These are phyloP conservation scores for Candida xyloterini DNA, from an alignment of 805 yeast species.

Conservation along the genomic window DNA sequence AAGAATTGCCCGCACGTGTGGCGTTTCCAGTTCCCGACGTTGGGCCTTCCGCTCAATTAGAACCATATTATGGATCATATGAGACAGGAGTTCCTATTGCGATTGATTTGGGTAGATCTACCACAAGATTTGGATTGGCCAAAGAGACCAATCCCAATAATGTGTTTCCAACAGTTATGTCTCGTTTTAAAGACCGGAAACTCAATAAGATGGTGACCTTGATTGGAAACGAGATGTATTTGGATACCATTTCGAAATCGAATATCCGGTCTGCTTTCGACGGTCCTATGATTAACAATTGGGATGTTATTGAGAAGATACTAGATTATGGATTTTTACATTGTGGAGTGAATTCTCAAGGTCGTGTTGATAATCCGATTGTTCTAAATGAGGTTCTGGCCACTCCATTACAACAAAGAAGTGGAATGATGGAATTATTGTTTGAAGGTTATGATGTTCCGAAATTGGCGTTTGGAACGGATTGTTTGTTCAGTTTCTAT, in stretches of 20 bases:
- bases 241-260: conserved; percentile 67
- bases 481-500: conserved; percentile 73
- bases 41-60: conserved; percentile 36
- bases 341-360: conserved; percentile 57
- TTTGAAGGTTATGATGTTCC: conserved; percentile 83
- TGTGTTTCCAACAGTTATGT: conserved; percentile 62
- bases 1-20: conserved; percentile 39
- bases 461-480: conserved; percentile 75
- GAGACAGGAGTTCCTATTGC: conserved; percentile 69
- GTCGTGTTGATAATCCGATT: conserved; percentile 70
- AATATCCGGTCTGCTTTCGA: conserved; percentile 81
- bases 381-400: conserved; percentile 78
- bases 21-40: conserved; percentile 43
- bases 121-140: conserved; percentile 58
- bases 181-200: conserved; percentile 79
- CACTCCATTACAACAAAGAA: conserved; percentile 65
- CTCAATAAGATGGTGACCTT: conserved; percentile 58
- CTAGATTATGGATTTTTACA: conserved; percentile 83
- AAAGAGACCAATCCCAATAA: conserved; percentile 48
- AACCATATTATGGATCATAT: conserved; percentile 50
- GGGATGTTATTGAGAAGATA: conserved; percentile 85
- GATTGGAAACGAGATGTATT: conserved; percentile 76
- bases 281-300: conserved; percentile 81
- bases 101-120: conserved; percentile 76
- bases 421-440: conserved; percentile 71